Base-by-base conservation (phyloP, 2,329 filamentous ascomycete genomes). In the Fusarium sp. region DNA sequence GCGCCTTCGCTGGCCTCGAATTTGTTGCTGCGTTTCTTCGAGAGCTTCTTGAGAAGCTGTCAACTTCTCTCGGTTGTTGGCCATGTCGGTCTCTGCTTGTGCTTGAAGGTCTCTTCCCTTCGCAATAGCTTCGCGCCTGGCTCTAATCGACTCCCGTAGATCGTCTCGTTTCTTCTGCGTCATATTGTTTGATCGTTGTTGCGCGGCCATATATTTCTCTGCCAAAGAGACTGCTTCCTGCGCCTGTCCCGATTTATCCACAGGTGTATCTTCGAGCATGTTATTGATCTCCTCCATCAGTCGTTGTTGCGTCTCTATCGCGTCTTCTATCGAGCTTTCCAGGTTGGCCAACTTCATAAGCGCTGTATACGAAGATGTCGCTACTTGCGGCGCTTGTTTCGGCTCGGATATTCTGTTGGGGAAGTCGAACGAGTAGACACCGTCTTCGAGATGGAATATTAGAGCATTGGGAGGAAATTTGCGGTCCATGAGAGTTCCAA, bases 241-340 rank as follows among this genome's bases (percentile, higher is more conserved):
- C 4, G 87, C 87, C 34, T 84, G 79, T 0, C 83, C 82, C 0
- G 85, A 80, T 24, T 80, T 78, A 48, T 86, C 80, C 2, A 78
- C 72, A 0, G 84, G 82, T 6, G 80, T 80, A 0, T 79, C 72
- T 1, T 81, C 77, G 7, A 90, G 78, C 0, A 90, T 80, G 1
- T 83, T 78, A 69, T 92, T 92, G 69, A 98, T 97, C 69, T 97
- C 93, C n/a, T 86, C 82, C 49, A 93, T 89, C 11, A 98, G 84
- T 56, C 86, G 86, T 64, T 92, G 89, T 16, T 92, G 89, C 0
- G 93, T 97, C 2, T 90, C 88, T 12, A 97, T 82, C 3, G 94
- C 94, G 79, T 98, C 95, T 77, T 97, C 94, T 25, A 98, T 93
- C 58, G 94, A 97, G 77, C 92, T 93, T 68, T 97, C 94, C 18